Base-by-base conservation (phyloP, 306 rosid genomes). In the Leucaena leucocephala region DNA sequence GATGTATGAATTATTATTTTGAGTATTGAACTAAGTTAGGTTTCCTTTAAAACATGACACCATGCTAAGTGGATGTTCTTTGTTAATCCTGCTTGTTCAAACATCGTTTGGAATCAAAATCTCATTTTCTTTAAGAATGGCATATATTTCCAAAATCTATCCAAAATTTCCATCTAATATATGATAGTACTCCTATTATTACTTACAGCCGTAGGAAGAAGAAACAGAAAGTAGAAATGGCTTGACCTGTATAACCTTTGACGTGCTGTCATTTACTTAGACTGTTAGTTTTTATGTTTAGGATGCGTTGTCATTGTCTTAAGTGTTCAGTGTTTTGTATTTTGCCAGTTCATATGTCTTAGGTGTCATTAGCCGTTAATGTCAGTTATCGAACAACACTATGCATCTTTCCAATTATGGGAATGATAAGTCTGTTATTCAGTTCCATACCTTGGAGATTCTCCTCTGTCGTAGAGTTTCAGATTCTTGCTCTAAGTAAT, bases 101-200 rank as follows among this genome's bases (percentile, higher is more conserved):
- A 22, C 64, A 8, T 21, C 3, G 0, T 61, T 13, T 61, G 8
- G 67, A 27, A 42, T 34, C 42, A 12, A 34, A 12, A 5, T 16
- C 5, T 61, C 16, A 33, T 61, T 12, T 27, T 5, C n/a, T 27
- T 61, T 33, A 61, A 11, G n/a, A 61, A 27, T 12, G 39, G 2
- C 17, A 0, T 61, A 3, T 61, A 10, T 61, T 61, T 17, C 34
- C 36, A 2, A 61, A 59, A 61, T 61, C 7, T 27, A 8, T 7
- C 4, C n/a, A 52, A 16, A 64, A 34, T 72, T 82, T 71, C 57
- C 59, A 34, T 36, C 58, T 71, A 40, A 59, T 77, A 6, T 40
- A 40, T 40, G 44, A 7, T 40, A 40, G 44, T 7, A 7, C 44
- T 40, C 44, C 8, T 6, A 6, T 7, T 40, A 40, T 6, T 40